Base-by-base conservation (phyloP, 192 early-diverging fungal species). In the Borealophlyctis nickersoniae region DNA sequence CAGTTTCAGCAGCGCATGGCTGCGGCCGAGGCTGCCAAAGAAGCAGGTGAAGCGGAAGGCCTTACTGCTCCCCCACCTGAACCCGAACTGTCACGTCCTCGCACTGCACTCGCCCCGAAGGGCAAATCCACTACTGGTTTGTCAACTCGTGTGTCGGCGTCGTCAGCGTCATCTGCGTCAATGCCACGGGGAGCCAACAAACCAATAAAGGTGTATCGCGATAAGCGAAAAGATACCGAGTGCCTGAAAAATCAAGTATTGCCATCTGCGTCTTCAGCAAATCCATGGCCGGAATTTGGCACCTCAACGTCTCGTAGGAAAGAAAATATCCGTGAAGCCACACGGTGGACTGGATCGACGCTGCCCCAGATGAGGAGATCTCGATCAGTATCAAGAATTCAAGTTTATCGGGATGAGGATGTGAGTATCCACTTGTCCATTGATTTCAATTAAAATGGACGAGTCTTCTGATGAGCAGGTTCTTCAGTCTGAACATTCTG, bases 261-360 rank as follows among this genome's bases (percentile, higher is more conserved):
- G 66, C 59, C 59, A 14, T 54, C 70, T 11, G 34, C 55, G 9
- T 28, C 52, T 13, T 39, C 36, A 9, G 58, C 65, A 3, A 65
- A 65, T 24, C 33, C 74, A 7, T 90, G 89, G 89, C 52, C 24
- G 0, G 87, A 89, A 33, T 78, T 81, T 36, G 87, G 88, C 3
- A 76, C 86, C 0, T 72, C 83, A 24, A 71, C 73, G 24, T 65
- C 78, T 16, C 71, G 85, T 4, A 72, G 78, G n/a, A 91, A 91
- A 70, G 89, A 92, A 70, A 90, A 91, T 63, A 45, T 82, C 4
- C 69, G 58, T 3, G 86, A 91, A 45, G 68, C 83, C 2, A 74
- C 72, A 9, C 56, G 65, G 30, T 91, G 87, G 89, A 80, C 75
- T 52, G 86, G 84, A 0, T 70, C 79, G 13, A 88, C 62, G 3